These are phyloP conservation scores for Kwoniella sp. DNA, from an alignment of 768 basidiomycete genomes.

Conservation along the genomic window DNA sequence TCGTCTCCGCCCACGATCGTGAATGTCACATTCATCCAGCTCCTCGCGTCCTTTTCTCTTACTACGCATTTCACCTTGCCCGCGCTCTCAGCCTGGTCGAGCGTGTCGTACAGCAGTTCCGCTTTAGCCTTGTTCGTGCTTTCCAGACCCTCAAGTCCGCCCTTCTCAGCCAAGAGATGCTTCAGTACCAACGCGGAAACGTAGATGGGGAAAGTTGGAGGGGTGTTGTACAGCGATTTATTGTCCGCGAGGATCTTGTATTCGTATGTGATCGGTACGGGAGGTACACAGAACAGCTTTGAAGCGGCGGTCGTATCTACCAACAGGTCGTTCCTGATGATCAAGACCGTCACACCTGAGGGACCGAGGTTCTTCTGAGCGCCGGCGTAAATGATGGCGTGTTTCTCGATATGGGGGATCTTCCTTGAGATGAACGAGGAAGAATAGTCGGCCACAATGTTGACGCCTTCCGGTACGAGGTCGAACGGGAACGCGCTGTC, in stretches of 20 bases:
- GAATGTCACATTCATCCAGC: conserved; percentile 97
- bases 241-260: conserved; percentile 81
- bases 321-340: conserved; percentile 91
- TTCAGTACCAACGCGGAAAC: conserved; percentile 81
- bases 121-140: conserved; percentile 72
- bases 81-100: conserved; percentile 70
- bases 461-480: conserved; percentile 64
- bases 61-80: conserved; percentile 76
- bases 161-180: conserved; percentile 65
- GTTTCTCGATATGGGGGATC: conserved; percentile 81
- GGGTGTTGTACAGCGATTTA: conserved; percentile 86
- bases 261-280: conserved; percentile 75
- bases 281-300: conserved; percentile 66
- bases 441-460: conserved; percentile 92
- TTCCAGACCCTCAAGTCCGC: conserved; percentile 70
- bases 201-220: conserved; percentile 87
- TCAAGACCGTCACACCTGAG: conserved; percentile 86
- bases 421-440: conserved; percentile 95
- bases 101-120: conserved; percentile 70
- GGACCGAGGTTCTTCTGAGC: conserved; percentile 98
- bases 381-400: conserved; percentile 93
- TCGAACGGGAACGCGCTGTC: conserved; percentile 77
- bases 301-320: conserved; percentile 83
- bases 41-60: conserved; percentile 67
- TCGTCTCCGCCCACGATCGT: conserved; percentile 69